phyloP scores from a whole-genome alignment of 192 early-diverging fungal species.

The Kickxella alabastrina region DNA sequence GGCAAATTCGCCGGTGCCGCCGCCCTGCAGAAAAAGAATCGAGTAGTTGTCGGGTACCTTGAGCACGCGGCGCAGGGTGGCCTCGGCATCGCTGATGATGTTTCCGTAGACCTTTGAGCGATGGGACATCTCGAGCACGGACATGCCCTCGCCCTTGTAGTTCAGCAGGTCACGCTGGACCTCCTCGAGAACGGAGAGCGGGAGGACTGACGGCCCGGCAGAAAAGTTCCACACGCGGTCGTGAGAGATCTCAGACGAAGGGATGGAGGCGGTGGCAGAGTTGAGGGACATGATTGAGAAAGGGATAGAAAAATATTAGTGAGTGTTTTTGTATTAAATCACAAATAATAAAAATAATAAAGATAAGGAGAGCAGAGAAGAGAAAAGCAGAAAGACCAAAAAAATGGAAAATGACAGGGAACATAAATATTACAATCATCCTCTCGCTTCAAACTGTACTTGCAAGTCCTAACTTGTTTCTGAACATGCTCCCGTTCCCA shows the following conservation, averaged over 20 bases:
- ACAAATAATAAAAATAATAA: not conserved
- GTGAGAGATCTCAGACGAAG: constrained; percentile 15
- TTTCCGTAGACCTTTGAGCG: constrained; percentile 78
- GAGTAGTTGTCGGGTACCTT: constrained; percentile 87
- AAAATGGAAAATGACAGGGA: not conserved
- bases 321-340: not conserved
- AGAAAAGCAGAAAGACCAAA: not conserved
- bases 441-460: no score
- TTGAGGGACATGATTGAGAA: constrained; percentile 11
- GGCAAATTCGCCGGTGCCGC: constrained; percentile 90
- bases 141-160: constrained; percentile 80
- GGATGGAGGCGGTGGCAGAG: not conserved
- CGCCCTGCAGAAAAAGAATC: constrained; percentile 93
- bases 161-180: constrained; percentile 82
- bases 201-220: constrained; percentile 91
- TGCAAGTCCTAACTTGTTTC: no score
- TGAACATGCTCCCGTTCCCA: no score
- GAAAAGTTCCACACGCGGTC: constrained; percentile 71
- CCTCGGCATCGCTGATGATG: constrained; percentile 71
- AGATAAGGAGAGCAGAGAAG: not conserved
- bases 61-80: constrained; percentile 65
- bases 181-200: constrained; percentile 70
- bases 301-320: not conserved
- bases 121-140: constrained; percentile 94
- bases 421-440: no score